Evolutionary conservation across 2,329 filamentous ascomycete species (phyloP), one percentile per base, ranked within the genome.

Genomic region (Apiospora phragmitis): DNA sequence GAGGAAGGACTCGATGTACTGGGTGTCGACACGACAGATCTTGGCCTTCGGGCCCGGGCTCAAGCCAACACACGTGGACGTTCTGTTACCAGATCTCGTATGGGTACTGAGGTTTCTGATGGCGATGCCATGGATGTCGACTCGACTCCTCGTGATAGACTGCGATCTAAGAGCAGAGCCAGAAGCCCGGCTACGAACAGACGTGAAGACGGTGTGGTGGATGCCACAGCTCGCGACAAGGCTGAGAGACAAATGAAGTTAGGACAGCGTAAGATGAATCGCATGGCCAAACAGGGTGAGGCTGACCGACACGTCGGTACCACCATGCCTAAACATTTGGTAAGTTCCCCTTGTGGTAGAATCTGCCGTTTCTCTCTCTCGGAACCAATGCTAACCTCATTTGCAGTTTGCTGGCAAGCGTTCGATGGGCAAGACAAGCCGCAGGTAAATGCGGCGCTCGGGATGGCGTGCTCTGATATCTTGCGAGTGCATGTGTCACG

Each of bases 251-350:
- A 97, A 80, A 88, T 91, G 80, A 98, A 97, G 88, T 85, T 99
- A 80, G 88, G 91, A 78, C 97, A 99, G 91, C 94, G 95, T 88
- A 95, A 94, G 90, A 98, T 97, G 94, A 99, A 99, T 87, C 90
- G 95, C 75, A 96, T 97, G 92, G 96, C 96, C 62, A 91, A 95
- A 82, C 94, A 97, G 87, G 96, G 96, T 87, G 96, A 99, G 86
- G 95, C 92, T 73, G 96, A 99, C 87, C 91, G 97, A 80, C 95
- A 98, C 84, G 90, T 91, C 73, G 91, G 91, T 70, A 93, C 93
- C 47, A 88, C 93, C 69, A 84, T 97, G 83, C 90, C 91, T 73
- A 99, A 97, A 86, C 96, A 98, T 85, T 87, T 99, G 89, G 92
- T 97, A 88, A 82, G 91, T 89, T 45, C 5, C 35, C n/a, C 41